These are phyloP conservation scores for Aspergillus bertholletiae DNA, from an alignment of 495 filamentous ascomycete genomes.

Conservation along the genomic window DNA sequence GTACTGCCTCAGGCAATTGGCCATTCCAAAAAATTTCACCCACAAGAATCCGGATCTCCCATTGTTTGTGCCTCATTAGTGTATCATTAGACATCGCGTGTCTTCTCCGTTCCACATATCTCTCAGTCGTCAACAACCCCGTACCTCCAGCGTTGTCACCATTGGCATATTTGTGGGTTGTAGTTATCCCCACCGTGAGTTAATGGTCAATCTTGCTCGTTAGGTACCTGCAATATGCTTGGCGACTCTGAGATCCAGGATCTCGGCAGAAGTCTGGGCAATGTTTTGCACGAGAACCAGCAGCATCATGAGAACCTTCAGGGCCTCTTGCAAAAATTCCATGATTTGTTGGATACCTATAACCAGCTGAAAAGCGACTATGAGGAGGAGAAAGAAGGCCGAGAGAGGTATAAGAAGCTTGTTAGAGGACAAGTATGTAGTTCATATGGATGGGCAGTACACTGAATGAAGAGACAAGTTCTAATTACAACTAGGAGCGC, in stretches of 20 bases:
- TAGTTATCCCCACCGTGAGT: neutral
- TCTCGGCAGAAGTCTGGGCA: conserved; percentile 24
- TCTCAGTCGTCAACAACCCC: neutral
- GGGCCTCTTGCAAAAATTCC: conserved; percentile 34
- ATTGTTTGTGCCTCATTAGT: too few species aligned
- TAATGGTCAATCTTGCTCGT: neutral
- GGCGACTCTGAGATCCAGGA: conserved; percentile 36
- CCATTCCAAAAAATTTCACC: too few species aligned
- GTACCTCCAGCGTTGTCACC: too few species aligned
- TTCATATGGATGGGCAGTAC: neutral
- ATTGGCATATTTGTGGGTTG: neutral
- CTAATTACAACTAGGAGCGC: conserved; percentile 33
- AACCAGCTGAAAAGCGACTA: conserved; percentile 53
- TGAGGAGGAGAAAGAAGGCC: conserved; percentile 52
- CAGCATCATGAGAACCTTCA: conserved; percentile 35
- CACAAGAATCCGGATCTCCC: too few species aligned
- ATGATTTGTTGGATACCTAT: conserved; percentile 45
- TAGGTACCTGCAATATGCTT: conserved; percentile 24
- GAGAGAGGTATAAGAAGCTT: conserved; percentile 52
- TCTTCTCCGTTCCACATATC: neutral
- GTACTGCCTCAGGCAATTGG: neutral
- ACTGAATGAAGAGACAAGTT: neutral
- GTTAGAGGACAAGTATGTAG: conserved; percentile 44
- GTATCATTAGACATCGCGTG: neutral
- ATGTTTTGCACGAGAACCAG: conserved; percentile 27